Conservation (phyloP, 2,329 filamentous ascomycete species). For the Ophiosphaerella korrae region DNA sequence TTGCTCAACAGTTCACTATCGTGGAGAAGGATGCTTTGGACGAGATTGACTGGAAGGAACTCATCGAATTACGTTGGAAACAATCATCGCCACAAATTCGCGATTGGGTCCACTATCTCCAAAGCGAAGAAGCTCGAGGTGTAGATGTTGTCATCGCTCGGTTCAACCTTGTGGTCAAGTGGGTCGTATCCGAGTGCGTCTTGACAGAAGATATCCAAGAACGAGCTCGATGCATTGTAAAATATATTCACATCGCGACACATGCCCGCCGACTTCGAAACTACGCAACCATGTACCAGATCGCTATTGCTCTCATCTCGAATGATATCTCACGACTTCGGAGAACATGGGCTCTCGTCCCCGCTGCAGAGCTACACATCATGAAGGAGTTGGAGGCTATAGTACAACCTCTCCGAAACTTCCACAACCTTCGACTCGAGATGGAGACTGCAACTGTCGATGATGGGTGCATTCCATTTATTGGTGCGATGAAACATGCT, state of each 20-base stretch:
- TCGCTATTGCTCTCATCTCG: conserved; percentile 76
- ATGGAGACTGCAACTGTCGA: conserved; percentile 74
- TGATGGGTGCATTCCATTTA: conserved; percentile 80
- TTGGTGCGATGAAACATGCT: conserved; percentile 60
- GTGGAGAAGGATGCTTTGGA: conserved; percentile 86
- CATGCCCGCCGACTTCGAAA: conserved; percentile 79
- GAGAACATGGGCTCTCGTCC: conserved; percentile 74
- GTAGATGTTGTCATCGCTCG: conserved; percentile 84
- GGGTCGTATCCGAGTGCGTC: conserved; percentile 79
- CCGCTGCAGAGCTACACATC: conserved; percentile 66
- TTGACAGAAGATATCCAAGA: conserved; percentile 74
- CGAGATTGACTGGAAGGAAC: conserved; percentile 86
- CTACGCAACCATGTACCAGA: conserved; percentile 82
- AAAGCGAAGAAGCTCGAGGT: conserved; percentile 72
- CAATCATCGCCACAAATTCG: conserved; percentile 68
- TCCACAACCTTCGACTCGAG: conserved; percentile 74
- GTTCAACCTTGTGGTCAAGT: conserved; percentile 88
- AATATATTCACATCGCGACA: conserved; percentile 79
- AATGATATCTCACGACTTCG: conserved; percentile 71
- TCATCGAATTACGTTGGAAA: conserved; percentile 84
- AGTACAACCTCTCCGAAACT: conserved; percentile 78
- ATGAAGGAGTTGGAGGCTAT: conserved; percentile 72
- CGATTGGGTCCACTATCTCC: conserved; percentile 83
- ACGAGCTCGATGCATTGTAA: conserved; percentile 76
- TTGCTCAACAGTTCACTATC: conserved; percentile 83